Percentiles rank a stretch among this genome's conserved stretches.
Conservation (phyloP, 805 yeast genomes). For the Metschnikowia lachancei region DNA sequence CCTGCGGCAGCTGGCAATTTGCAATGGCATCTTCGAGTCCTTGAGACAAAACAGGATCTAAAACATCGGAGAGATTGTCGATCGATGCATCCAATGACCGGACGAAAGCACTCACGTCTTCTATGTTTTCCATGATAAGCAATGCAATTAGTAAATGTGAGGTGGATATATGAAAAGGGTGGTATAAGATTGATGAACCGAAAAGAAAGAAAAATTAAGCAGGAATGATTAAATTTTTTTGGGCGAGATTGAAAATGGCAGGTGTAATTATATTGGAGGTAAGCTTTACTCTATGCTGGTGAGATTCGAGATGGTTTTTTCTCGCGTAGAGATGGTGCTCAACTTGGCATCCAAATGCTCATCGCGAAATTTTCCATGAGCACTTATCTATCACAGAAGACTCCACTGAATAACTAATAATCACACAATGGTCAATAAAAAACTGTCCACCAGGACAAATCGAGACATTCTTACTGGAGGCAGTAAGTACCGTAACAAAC, state of each 20-base stretch:
- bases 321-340: constrained; percentile 5
- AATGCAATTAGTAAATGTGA: neutral
- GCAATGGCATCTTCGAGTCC: constrained; percentile 40
- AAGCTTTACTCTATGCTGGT: neutral
- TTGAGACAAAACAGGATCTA: constrained; percentile 37
- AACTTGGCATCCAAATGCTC: constrained; percentile 11
- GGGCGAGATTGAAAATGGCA: neutral
- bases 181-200: neutral
- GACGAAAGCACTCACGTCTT: constrained; percentile 41
- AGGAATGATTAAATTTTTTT: neutral
- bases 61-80: constrained; percentile 31
- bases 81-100: constrained; percentile 37
- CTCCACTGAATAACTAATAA: neutral
- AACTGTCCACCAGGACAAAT: constrained; percentile 46
- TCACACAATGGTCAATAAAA: constrained; percentile 1
- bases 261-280: neutral
- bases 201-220: neutral
- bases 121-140: constrained; percentile 45
- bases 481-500: constrained; percentile 69
- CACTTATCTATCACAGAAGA: neutral
- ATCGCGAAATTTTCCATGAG: constrained; percentile 18
- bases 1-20: constrained; percentile 20
- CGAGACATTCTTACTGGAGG: constrained; percentile 89
- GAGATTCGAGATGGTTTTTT: constrained; percentile 1
- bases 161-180: neutral